Conservation (phyloP, 177 flowering plant species). For the Vitis hybrid region DNA sequence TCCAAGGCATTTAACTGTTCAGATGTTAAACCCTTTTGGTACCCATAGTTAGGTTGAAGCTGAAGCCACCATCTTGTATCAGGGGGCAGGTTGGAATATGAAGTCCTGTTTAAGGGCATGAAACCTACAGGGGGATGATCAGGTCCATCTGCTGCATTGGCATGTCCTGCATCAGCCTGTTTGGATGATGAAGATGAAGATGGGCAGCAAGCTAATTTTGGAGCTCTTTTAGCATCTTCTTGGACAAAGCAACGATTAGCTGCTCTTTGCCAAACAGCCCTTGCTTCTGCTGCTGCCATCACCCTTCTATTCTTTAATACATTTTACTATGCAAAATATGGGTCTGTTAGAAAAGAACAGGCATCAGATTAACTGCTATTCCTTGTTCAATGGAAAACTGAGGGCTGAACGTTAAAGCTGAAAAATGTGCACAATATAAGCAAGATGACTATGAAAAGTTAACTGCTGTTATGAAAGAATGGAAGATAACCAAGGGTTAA, state of each 20-base stretch:
- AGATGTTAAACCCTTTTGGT: conserved; percentile 42
- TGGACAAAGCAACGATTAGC: conserved; percentile 91
- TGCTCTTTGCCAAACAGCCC: conserved; percentile 90
- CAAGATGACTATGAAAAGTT: neutral
- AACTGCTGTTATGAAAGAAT: too few relatives aligned
- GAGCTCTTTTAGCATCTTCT: conserved; percentile 98
- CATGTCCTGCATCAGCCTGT: conserved; percentile 43
- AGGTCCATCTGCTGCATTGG: conserved; percentile 30
- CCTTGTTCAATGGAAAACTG: too few relatives aligned
- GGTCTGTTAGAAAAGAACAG: neutral
- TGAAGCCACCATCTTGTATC: conserved; percentile 79
- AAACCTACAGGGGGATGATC: conserved; percentile 35
- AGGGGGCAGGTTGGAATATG: conserved; percentile 37
- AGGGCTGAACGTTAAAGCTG: too few relatives aligned
- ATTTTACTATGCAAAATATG: conserved; percentile 20
- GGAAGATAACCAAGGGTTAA: too few relatives aligned
- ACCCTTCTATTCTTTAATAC: conserved; percentile 17
- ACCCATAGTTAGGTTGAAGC: conserved; percentile 48
- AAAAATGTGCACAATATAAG: neutral
- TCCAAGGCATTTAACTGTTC: conserved; percentile 50
- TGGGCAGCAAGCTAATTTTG: conserved; percentile 76
- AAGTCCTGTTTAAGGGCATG: conserved; percentile 49
- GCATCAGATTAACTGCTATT: neutral
- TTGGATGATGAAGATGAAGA: conserved; percentile 57
- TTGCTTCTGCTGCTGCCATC: conserved; percentile 97